phyloP scores from a whole-genome alignment of 805 yeast species.

The Wickerhamiella allomyrinae region DNA sequence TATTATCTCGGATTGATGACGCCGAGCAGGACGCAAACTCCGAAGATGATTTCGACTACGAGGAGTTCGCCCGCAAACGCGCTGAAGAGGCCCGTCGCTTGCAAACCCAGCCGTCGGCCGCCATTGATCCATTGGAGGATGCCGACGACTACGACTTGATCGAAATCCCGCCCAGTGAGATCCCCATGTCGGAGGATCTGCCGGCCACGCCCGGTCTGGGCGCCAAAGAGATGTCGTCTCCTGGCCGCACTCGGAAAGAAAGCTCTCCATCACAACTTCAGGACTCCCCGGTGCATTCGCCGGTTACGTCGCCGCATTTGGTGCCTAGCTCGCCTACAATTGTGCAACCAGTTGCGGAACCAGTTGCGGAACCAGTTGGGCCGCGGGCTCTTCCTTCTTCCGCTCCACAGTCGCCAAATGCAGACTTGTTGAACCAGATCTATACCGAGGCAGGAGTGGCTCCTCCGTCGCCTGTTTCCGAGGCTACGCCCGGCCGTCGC shows the following conservation, averaged over 20 bases:
- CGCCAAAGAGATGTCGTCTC: background rate
- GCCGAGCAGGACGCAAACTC: background rate
- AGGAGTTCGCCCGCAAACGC: slow-evolving; percentile 5
- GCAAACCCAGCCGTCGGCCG: background rate
- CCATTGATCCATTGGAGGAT: background rate
- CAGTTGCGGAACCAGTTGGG: background rate
- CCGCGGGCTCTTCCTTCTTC: too few species aligned
- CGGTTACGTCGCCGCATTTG: background rate
- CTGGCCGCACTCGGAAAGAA: background rate
- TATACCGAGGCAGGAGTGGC: slow-evolving; percentile 1
- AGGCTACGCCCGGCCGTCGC: background rate
- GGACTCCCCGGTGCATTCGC: background rate
- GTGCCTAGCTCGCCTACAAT: background rate
- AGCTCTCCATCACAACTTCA: background rate
- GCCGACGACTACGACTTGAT: background rate
- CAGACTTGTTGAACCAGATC: background rate
- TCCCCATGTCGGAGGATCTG: too few species aligned
- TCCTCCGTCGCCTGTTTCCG: background rate
- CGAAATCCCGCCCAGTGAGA: too few species aligned
- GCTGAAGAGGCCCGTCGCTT: background rate
- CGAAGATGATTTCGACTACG: slow-evolving; percentile 8
- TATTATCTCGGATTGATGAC: slow-evolving; percentile 7
- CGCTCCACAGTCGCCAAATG: background rate
- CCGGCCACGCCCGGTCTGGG: too few species aligned
- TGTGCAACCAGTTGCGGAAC: too few species aligned